Evolutionary conservation across 169 alveolate genomes (phyloP).

Genomic region (Eimeria praecox): DNA sequence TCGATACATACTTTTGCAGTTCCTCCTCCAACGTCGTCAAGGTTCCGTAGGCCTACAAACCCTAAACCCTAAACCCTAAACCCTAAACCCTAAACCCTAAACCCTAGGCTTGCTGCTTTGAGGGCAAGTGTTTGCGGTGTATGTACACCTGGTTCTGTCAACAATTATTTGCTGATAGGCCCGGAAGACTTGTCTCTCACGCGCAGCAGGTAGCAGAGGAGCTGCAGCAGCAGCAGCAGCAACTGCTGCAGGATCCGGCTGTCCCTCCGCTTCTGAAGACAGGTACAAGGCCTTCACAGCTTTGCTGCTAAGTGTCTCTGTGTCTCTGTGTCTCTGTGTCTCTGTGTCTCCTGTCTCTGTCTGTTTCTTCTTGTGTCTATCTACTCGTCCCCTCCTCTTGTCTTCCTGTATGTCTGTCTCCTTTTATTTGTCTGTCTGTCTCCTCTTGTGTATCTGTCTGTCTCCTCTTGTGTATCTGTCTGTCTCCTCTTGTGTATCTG

Average conservation of each 20-base stretch:
- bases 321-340: neutral
- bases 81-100: conserved; percentile 36
- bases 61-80: conserved; percentile 52
- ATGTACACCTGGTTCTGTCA: neutral
- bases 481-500: too few species aligned
- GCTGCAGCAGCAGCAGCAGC: conserved; percentile 59
- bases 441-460: neutral
- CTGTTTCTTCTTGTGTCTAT: neutral
- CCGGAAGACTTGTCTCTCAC: conserved; percentile 31
- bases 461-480: neutral
- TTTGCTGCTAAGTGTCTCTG: neutral
- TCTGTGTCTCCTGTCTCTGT: neutral
- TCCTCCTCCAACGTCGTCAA: conserved; percentile 34
- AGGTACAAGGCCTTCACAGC: neutral
- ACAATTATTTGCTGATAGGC: neutral
- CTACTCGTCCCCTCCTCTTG: neutral
- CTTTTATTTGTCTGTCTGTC: neutral
- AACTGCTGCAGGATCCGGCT: conserved; percentile 58
- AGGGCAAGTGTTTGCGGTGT: neutral
- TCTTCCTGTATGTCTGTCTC: neutral
- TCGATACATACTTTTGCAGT: conserved; percentile 69
- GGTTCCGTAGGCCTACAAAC: conserved; percentile 66
- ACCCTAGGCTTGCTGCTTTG: neutral
- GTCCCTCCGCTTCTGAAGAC: conserved; percentile 36
- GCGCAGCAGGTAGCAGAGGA: conserved; percentile 29